Evolutionary conservation across 805 yeast genomes (phyloP).

Genomic region (Clavispora carvajalis): DNA sequence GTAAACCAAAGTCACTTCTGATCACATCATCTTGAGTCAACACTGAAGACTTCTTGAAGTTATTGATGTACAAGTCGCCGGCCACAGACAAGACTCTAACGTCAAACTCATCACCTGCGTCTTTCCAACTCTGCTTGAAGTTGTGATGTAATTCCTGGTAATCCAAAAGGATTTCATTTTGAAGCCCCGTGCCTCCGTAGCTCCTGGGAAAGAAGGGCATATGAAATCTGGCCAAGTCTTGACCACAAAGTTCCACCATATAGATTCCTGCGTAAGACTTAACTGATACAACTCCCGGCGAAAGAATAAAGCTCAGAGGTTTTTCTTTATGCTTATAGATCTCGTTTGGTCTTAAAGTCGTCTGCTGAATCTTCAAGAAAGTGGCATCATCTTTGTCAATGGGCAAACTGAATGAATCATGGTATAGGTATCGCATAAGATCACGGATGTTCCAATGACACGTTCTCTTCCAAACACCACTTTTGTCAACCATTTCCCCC

Average conservation of each 20-base stretch:
- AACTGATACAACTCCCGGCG: constrained; percentile 27
- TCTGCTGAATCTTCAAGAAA: constrained; percentile 35
- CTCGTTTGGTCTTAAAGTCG: constrained; percentile 18
- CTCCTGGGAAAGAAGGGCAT: constrained; percentile 55
- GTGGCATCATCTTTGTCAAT: constrained; percentile 45
- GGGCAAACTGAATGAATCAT: constrained; percentile 74
- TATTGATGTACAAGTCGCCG: constrained; percentile 52
- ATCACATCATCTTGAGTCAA: constrained; percentile 14
- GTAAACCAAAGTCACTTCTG: constrained; percentile 37
- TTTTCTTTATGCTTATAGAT: constrained; percentile 9
- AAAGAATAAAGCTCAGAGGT: constrained; percentile 21
- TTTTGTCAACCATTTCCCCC: constrained; percentile 38
- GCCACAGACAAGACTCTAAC: constrained; percentile 56
- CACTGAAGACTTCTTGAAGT: constrained; percentile 32
- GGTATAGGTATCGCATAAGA: constrained; percentile 68
- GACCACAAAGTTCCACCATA: constrained; percentile 64
- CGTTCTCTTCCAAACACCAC: constrained; percentile 47
- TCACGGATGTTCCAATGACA: constrained; percentile 90
- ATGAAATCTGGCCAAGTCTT: constrained; percentile 50
- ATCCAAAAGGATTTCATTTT: constrained; percentile 43
- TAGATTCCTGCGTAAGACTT: constrained; percentile 64
- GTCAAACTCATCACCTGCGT: constrained; percentile 32
- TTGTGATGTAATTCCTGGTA: constrained; percentile 34
- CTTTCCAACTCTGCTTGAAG: constrained; percentile 22
- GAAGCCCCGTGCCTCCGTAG: constrained; percentile 60